Base-by-base conservation (phyloP, 2,329 filamentous ascomycete genomes). In the Claviceps capensis region DNA sequence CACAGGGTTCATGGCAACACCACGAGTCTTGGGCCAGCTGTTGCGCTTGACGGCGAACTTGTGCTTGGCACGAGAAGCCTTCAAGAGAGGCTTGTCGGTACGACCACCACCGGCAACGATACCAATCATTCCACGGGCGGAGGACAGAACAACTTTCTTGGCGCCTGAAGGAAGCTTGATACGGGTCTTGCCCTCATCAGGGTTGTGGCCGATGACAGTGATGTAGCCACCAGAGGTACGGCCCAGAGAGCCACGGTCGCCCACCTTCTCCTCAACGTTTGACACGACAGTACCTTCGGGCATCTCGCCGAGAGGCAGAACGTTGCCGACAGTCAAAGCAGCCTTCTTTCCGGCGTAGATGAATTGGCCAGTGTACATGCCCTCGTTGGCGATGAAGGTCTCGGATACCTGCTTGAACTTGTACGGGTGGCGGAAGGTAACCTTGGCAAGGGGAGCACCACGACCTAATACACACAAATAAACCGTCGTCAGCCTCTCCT, bases 11-110 rank as follows among this genome's bases (percentile, higher is more conserved):
- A 98, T 98, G 77, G 93, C 93, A 85, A 98, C 93, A 96, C 93
- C 93, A 93, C 93, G 91, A 82, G 93, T 98, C 88, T 95, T 96
- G 78, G 93, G 93, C 93, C 93, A 98, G 72, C 84, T 91, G 88
- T 98, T 97, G 73, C 93, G 89, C 89, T 98, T 98, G 79, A 96
- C 94, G 66, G 90, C 89, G 79, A 95, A 98, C 87, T 98, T 98
- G 74, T 97, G 91, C 88, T 97, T 98, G 70, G 93, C 93, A 72
- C 93, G 88, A 69, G 91, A 97, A 69, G 93, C 93, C 91, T 98
- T 98, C 69, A 98, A 81, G 72, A 98, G 81, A 67, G 93, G 93
- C 84, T 98, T 98, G 82, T 98, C 93, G 74, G 93, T 98, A 80
- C 93, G 86, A 74, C 93, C 93, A 83, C 93, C 93, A 79, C 93